phyloP scores from a whole-genome alignment of 1,139 yeast genomes.

The Suhomyces ambrosiae region DNA sequence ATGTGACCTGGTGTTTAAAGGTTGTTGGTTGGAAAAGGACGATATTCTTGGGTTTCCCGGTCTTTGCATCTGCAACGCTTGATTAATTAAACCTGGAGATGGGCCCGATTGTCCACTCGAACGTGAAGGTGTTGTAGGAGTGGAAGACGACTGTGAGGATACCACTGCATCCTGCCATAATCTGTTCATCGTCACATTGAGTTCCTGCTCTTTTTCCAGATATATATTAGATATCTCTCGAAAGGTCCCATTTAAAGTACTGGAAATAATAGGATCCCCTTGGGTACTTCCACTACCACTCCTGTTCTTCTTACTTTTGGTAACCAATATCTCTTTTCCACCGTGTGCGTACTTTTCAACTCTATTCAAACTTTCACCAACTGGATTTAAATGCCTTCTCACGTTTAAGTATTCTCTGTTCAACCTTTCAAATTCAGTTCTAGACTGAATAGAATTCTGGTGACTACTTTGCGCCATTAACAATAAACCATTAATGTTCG shows the following conservation, averaged over 20 bases:
- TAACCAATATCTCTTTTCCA: conserved; percentile 24
- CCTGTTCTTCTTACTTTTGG: conserved; percentile 22
- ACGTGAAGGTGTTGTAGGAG: conserved; percentile 7
- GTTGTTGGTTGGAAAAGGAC: conserved; percentile 26
- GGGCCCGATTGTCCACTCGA: conserved; percentile 5
- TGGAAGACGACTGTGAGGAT: conserved; percentile 10
- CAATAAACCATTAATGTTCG: conserved; percentile 36
- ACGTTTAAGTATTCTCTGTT: conserved; percentile 74
- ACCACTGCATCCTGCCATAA: conserved; percentile 47
- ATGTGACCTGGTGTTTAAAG: conserved; percentile 23
- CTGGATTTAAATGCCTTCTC: conserved; percentile 68
- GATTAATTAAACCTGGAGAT: conserved; percentile 10
- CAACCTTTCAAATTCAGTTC: conserved; percentile 75
- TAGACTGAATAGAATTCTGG: conserved; percentile 57
- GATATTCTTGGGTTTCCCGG: conserved; percentile 31
- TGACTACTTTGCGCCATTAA: conserved; percentile 37
- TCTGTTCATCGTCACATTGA: conserved; percentile 27
- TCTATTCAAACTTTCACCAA: conserved; percentile 62
- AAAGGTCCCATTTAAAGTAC: conserved; percentile 33
- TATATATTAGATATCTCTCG: conserved; percentile 37
- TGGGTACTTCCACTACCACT: conserved; percentile 8
- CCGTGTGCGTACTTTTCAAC: conserved; percentile 25
- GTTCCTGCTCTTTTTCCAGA: conserved; percentile 38
- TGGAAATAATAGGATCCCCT: conserved; percentile 5
- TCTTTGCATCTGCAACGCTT: conserved; percentile 22